Base-by-base conservation (phyloP, 768 basidiomycete species). In the Phylloporus rhodoxanthus region DNA sequence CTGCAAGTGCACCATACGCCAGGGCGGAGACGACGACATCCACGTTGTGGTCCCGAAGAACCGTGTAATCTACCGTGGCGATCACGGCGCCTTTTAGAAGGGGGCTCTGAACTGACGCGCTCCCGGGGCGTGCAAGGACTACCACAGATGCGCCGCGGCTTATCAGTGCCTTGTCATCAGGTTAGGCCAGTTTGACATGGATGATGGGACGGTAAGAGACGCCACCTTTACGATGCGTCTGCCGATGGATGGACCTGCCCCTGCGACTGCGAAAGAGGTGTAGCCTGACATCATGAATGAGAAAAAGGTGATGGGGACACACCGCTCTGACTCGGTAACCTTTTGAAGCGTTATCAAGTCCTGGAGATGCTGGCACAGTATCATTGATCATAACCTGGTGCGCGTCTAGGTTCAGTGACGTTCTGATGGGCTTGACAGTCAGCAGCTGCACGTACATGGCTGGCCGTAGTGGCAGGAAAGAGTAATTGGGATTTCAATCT, bases 221-320 rank as follows among this genome's bases (percentile, higher is more conserved):
- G 17, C 6, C 5, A 46, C 67, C 57, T 61, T 57, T 10, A 63
- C 66, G 45, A 71, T 70, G 13, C 63, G 68, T 20, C 44, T 58
- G 25, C 70, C 70, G 48, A 71, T 60, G 33, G 61, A 67, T n/a
- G 66, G 66, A 8, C 70, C 70, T 9, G 68, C 63, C 8, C 70
- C 70, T 14, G 55, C 63, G 34, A 71, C 61, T 32, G 69, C 70
- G 40, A 71, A 71, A 7, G 69, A 70, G 21, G 57, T 62, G 57
- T 65, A 68, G 23, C 36, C 36, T 28, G 60, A 45, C 66, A 66
- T 64, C 20, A 33, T 44, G 45, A 34, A 26, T 42, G 50, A 40
- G 36, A 45, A 25, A 25, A 1, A 17, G 41, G 5, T 3, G 20
- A 25, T n/a, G n/a, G 21, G 30, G 23, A 25, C n/a, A 6, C 8